phyloP scores from a whole-genome alignment of 305 asterid species.

The Nicotiana rustica region DNA sequence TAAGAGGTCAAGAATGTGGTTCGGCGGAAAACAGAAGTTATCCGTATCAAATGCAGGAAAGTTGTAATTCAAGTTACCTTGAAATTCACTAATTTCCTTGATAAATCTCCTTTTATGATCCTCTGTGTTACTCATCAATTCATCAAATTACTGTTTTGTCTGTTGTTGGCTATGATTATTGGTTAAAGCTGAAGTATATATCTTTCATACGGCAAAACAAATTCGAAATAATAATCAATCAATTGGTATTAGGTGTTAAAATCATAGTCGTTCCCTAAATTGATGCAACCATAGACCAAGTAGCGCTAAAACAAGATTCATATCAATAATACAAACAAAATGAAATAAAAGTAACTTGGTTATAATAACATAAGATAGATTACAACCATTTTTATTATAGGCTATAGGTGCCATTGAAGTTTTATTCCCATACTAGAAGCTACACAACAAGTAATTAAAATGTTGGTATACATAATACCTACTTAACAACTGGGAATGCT shows the following conservation, averaged over 20 bases:
- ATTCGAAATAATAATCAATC: no score
- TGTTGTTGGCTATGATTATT: no score
- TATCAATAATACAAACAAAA: neutral
- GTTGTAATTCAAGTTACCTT: no score
- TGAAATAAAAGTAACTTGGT: neutral
- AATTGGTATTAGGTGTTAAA: neutral
- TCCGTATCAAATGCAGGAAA: no score
- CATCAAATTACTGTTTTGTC: no score
- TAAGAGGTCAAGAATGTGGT: no score
- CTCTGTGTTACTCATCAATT: no score
- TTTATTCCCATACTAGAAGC: neutral
- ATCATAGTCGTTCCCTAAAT: neutral
- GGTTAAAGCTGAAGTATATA: no score
- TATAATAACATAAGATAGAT: neutral
- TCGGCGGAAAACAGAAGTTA: no score
- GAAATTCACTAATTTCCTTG: no score
- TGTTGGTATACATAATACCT: neutral
- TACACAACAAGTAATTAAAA: neutral
- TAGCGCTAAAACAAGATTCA: neutral
- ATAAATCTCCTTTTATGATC: no score
- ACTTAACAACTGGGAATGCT: slow-evolving; percentile 42
- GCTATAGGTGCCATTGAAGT: slow-evolving; percentile 19
- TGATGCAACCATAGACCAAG: neutral
- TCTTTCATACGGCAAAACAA: no score
- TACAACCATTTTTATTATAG: slow-evolving; percentile 22